phyloP scores from a whole-genome alignment of 225 moss, liverwort and hornwort genomes.

The Pseudisothecium myosuroides region DNA sequence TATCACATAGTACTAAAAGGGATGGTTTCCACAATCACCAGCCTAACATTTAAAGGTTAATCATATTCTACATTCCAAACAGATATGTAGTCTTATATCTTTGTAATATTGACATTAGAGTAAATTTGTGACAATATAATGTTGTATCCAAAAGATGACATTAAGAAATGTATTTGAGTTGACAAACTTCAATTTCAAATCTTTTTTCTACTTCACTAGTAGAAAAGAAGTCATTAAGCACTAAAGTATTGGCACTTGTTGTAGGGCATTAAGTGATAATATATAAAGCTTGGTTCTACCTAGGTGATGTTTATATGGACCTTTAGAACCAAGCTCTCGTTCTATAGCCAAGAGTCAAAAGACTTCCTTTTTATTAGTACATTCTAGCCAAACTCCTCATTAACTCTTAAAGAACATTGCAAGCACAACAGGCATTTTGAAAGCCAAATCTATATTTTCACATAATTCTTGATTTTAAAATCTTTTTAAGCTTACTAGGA shows the following conservation, averaged over 20 bases:
- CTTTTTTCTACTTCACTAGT: no score
- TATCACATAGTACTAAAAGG: no score
- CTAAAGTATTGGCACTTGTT: background rate
- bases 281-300: background rate
- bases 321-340: background rate
- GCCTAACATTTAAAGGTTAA: no score
- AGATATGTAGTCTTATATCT: background rate
- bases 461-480: background rate
- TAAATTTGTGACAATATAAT: background rate
- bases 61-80: rapidly evolving
- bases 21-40: no score
- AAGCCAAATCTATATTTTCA: background rate
- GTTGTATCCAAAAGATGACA: background rate
- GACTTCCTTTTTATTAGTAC: background rate
- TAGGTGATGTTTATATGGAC: background rate
- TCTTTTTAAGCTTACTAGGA: no score
- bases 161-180: no score
- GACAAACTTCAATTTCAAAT: rapidly evolving
- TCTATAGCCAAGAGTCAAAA: background rate
- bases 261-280: background rate
- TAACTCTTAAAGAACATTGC: no score
- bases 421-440: rapidly evolving
- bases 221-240: no score
- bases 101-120: background rate
- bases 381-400: rapidly evolving